phyloP scores from a whole-genome alignment of 208 protist species.

The Crithidia brevicula region DNA sequence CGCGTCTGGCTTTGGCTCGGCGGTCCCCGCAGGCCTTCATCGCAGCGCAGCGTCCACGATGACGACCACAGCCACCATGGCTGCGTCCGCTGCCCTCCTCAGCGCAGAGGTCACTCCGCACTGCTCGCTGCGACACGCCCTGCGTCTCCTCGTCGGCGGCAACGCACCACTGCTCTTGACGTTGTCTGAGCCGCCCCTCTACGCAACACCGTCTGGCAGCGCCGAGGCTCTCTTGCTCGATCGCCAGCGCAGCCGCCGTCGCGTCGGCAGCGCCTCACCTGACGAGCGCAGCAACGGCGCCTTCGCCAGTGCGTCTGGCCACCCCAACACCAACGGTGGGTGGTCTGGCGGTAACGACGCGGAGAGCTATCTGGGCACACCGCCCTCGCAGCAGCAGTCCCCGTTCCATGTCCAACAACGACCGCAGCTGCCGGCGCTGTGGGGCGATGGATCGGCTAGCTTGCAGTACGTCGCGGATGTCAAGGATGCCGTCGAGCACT shows the following conservation, averaged over 20 bases:
- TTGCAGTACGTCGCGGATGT: constrained; percentile 46
- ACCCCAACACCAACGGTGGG: not conserved
- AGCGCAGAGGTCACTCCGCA: constrained; percentile 12
- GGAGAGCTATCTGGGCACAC: constrained; percentile 16
- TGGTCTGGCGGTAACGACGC: constrained; percentile 3
- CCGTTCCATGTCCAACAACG: constrained; percentile 6
- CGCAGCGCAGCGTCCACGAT: constrained; percentile 17
- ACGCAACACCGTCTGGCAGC: constrained; percentile 23
- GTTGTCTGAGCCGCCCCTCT: constrained; percentile 32
- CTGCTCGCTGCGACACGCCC: constrained; percentile 17
- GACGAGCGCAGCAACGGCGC: constrained; percentile 16
- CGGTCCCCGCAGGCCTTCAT: not conserved
- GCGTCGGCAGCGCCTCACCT: not conserved
- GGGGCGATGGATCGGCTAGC: constrained; percentile 42
- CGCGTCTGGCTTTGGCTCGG: not conserved
- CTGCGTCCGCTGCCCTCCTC: constrained; percentile 8
- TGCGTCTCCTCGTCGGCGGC: constrained; percentile 17
- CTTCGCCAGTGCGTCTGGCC: not conserved
- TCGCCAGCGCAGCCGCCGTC: constrained; percentile 10
- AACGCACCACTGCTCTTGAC: constrained; percentile 31
- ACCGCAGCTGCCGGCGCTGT: constrained; percentile 45
- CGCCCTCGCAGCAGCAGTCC: constrained; percentile 12
- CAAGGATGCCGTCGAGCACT: constrained; percentile 38
- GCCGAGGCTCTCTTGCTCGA: constrained; percentile 27
- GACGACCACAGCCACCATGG: constrained; percentile 17